Base-by-base conservation (phyloP, 371 early-diverging fungal species). In the Mortierella sp. region DNA sequence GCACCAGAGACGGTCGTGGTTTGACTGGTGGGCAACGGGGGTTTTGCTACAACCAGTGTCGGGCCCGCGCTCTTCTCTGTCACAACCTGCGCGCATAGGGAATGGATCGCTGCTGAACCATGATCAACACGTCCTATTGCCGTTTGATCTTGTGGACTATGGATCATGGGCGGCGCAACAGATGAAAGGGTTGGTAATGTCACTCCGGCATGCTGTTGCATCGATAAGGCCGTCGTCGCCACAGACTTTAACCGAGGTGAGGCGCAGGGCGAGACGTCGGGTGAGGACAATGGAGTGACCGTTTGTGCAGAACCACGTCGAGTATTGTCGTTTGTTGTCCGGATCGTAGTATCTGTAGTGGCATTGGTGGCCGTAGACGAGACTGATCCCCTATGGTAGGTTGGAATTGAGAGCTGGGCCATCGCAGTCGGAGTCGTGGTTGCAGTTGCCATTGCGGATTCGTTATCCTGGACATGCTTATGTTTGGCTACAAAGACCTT, bases 401-500 rank as follows among this genome's bases (percentile, higher is more conserved):
- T 5, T 37, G 37, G 37, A 37, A 37, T 37, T 5, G 37, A 37
- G 9, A 37, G 68, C 11, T 66, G 60, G 43, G 47, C 28, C 9
- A 57, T 19, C 14, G 52, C 16, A 21, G 26, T 23, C 9, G 57
- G 47, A 21, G 15, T 30, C 28, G 28, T 48, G 25, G 30, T 50
- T 18, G 21, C 45, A 26, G 44, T 23, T 37, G 9, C 28, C 57
- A 50, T 51, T 43, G 30, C 26, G 44, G 46, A n/a, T 52, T 3
- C 55, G 44, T 46, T 1, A 23, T 57, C 16, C 25, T 60, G 44
- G 14, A 47, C 43, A 47, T 28, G 53, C 11, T 19, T 26, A 9
- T 57, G 59, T 28, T 69, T 79, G 47, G 55, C 37, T 48, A 67
- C 47, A 64, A 79, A 79, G 6, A 73, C 80, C 44, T 79, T 79